Evolutionary conservation across 2,329 filamentous ascomycete species (phyloP).

Genomic region (Ilyonectria sp.): DNA sequence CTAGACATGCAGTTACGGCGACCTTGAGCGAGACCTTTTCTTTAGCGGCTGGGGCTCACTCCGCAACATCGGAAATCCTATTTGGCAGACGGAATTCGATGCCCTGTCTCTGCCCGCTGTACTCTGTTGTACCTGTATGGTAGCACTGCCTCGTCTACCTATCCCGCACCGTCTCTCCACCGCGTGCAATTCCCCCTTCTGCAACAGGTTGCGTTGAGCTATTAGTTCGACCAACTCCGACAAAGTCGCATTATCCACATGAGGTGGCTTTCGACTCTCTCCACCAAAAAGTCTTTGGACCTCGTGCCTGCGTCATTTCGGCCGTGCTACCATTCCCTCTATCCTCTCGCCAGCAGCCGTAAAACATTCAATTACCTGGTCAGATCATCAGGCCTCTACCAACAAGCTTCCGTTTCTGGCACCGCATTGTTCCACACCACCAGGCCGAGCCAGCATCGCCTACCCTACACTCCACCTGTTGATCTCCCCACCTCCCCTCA

Average conservation of each 20-base stretch:
- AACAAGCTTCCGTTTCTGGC: conserved; percentile 1
- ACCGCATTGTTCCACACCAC: conserved; percentile 8
- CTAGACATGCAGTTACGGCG: conserved; percentile 14
- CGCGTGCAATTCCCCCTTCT: conserved; percentile 13
- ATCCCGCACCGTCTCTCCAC: conserved; percentile 13
- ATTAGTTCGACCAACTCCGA: not conserved
- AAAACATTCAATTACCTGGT: conserved; percentile 6
- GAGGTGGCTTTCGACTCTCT: conserved; percentile 28
- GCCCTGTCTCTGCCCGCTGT: not conserved
- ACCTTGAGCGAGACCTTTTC: conserved; percentile 1
- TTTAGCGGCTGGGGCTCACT: not conserved
- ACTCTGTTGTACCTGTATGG: not conserved
- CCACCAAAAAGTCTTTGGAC: conserved; percentile 24
- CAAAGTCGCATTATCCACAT: not conserved
- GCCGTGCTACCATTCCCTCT: not conserved
- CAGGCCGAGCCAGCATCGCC: conserved; percentile 6
- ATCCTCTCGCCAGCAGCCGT: not conserved
- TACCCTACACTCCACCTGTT: conserved; percentile 23
- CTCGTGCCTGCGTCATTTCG: conserved; percentile 24
- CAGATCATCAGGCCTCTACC: conserved; percentile 10
- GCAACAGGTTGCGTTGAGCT: conserved; percentile 2
- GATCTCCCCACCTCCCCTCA: conserved; percentile 27
- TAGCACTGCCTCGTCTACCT: not conserved
- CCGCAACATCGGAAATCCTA: not conserved
- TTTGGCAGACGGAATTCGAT: not conserved